Evolutionary conservation across 2,329 filamentous ascomycete genomes (phyloP).

Genomic region (Colletotrichum sp.): DNA sequence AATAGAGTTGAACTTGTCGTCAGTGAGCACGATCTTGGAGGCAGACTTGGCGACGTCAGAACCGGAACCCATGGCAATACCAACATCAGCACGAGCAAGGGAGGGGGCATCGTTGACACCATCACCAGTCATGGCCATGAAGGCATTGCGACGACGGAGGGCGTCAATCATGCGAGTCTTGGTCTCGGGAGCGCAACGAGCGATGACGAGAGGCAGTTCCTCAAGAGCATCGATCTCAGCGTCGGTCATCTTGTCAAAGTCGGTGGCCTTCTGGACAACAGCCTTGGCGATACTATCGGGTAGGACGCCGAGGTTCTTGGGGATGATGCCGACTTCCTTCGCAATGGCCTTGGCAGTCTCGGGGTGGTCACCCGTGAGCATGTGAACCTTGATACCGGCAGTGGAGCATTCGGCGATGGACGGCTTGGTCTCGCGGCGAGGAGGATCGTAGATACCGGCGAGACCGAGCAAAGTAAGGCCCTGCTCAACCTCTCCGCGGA

Average conservation of each 20-base stretch:
- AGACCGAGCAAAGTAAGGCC: constrained; percentile 79
- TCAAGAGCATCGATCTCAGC: constrained; percentile 77
- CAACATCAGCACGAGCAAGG: constrained; percentile 80
- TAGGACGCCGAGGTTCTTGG: constrained; percentile 63
- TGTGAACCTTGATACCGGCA: constrained; percentile 80
- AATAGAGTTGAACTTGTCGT: constrained; percentile 89
- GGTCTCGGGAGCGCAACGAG: constrained; percentile 83
- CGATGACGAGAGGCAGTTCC: constrained; percentile 80
- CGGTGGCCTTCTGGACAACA: constrained; percentile 76
- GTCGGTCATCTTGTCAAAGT: constrained; percentile 80
- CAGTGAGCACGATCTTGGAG: constrained; percentile 80
- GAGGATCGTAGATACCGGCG: constrained; percentile 85
- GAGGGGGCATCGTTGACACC: constrained; percentile 88
- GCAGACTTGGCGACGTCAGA: constrained; percentile 88
- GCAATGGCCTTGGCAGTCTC: constrained; percentile 82
- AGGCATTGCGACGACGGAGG: constrained; percentile 75
- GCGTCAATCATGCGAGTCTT: constrained; percentile 93
- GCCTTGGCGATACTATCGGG: constrained; percentile 67
- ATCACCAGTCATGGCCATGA: constrained; percentile 88
- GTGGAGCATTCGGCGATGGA: constrained; percentile 73
- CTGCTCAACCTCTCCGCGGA: constrained; percentile 69
- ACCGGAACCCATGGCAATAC: constrained; percentile 89
- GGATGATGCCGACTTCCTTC: constrained; percentile 78
- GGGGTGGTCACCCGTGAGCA: constrained; percentile 85
- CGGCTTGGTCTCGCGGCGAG: constrained; percentile 77